Evolutionary conservation across 441 rosid species (phyloP).

Genomic region (Breynia disticha): DNA sequence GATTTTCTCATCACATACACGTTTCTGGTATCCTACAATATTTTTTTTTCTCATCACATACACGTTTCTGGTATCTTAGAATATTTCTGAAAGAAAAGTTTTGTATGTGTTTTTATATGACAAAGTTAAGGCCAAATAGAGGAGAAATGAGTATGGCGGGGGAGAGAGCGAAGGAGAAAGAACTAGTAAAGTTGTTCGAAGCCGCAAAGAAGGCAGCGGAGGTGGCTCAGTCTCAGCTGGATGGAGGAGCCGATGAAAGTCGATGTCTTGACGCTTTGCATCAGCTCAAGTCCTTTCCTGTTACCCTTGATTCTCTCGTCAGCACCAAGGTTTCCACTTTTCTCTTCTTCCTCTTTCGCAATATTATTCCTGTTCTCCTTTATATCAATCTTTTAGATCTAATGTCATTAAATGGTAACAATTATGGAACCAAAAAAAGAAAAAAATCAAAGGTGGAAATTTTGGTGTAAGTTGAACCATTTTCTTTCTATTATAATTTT

Average conservation of each 20-base stretch:
- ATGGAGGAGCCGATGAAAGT: constrained; percentile 17
- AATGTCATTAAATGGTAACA: too few relatives aligned
- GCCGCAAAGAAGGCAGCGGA: constrained; percentile 31
- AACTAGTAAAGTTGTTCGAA: constrained; percentile 22
- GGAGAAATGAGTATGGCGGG: background rate
- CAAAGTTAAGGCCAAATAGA: background rate
- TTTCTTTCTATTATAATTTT: background rate
- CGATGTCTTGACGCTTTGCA: constrained; percentile 26
- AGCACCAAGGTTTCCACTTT: constrained; percentile 23
- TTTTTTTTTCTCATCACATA: too few relatives aligned
- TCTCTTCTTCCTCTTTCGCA: background rate
- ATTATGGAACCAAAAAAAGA: too few relatives aligned
- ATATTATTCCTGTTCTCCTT: background rate
- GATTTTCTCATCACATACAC: too few relatives aligned
- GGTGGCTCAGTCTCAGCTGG: too few relatives aligned
- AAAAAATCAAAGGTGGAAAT: too few relatives aligned
- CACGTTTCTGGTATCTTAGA: background rate
- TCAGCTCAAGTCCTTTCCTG: constrained; percentile 22
- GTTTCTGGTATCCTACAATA: background rate
- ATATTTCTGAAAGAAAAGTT: background rate
- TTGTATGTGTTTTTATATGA: too few relatives aligned
- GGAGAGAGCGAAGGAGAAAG: constrained; percentile 18
- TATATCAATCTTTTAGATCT: too few relatives aligned
- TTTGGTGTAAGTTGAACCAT: too few relatives aligned
- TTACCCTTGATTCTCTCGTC: constrained; percentile 22